Percentiles rank a stretch among this genome's conserved stretches.
Evolutionary conservation across 495 filamentous ascomycete genomes (phyloP).

Genomic region (Lepidopterella palustris): DNA sequence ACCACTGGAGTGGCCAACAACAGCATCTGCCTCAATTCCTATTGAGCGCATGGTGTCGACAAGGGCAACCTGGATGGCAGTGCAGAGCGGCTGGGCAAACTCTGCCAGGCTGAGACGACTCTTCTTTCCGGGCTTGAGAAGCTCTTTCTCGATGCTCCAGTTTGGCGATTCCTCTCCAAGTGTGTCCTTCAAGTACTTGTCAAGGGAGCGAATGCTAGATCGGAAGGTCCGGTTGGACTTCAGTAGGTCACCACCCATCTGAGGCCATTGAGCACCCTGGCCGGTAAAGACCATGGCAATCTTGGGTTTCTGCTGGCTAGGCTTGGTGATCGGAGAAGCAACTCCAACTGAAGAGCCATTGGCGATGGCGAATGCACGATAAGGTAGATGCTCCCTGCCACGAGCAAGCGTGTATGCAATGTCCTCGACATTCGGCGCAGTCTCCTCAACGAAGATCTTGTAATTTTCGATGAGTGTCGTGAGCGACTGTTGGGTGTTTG

Average conservation of each 20-base stretch:
- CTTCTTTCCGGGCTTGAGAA: neutral
- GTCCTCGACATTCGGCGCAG: neutral
- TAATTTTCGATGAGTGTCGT: neutral
- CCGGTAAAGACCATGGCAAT: conserved; percentile 23
- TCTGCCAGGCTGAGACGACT: neutral
- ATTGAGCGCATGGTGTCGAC: conserved; percentile 1
- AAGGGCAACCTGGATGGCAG: conserved; percentile 18
- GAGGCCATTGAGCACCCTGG: conserved; percentile 23
- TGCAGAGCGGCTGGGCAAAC: conserved; percentile 15
- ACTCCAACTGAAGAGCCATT: neutral
- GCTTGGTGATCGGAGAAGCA: neutral
- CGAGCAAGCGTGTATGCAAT: neutral
- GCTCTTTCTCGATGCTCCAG: conserved; percentile 10
- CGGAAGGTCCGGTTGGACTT: neutral
- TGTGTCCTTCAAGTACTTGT: neutral
- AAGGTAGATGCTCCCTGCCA: neutral
- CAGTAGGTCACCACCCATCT: conserved; percentile 6
- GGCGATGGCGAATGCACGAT: neutral
- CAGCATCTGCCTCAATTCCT: conserved; percentile 1
- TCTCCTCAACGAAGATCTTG: neutral
- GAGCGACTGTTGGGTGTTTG: neutral
- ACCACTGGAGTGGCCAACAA: conserved; percentile 16
- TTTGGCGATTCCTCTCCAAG: conserved; percentile 1
- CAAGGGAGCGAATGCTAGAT: neutral
- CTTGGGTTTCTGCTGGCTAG: neutral